Percentiles rank a stretch among this genome's conserved stretches.
Conservation (phyloP, 1,284 basidiomycete species). For the Farysia itapuensis region DNA sequence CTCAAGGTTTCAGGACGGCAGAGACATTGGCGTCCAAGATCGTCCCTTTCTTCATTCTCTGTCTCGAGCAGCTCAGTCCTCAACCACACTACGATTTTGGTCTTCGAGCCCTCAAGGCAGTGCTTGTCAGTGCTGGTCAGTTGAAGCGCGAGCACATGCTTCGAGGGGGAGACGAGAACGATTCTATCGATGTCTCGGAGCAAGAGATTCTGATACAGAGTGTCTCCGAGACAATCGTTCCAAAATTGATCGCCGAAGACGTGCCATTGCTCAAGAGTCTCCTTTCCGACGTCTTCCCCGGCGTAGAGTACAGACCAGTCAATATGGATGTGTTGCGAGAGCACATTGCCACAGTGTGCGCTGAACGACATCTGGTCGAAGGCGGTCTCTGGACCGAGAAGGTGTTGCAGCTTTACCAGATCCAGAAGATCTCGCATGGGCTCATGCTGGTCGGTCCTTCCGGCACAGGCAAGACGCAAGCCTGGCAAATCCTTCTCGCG, state of each 20-base stretch:
- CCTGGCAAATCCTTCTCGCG: constrained; percentile 89
- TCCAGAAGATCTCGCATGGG: constrained; percentile 99
- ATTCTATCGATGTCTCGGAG: constrained; percentile 67
- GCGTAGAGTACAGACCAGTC: constrained; percentile 84
- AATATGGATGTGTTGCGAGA: constrained; percentile 81
- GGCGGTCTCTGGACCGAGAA: constrained; percentile 92
- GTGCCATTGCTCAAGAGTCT: constrained; percentile 91
- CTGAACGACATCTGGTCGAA: constrained; percentile 78
- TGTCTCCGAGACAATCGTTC: constrained; percentile 98
- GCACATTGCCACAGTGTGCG: constrained; percentile 83
- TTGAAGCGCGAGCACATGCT: constrained; percentile 76
- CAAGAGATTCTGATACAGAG: constrained; percentile 98
- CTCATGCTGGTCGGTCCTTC: constrained; percentile 99
- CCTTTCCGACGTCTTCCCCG: constrained; percentile 95
- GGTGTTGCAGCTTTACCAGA: constrained; percentile 96
- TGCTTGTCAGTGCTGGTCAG: constrained; percentile 93
- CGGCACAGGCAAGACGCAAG: constrained; percentile 94
- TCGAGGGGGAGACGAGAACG: constrained; percentile 9
- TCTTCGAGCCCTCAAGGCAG: constrained; percentile 93
- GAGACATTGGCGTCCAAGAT: constrained; percentile 94
- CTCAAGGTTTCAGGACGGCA: constrained; percentile 97
- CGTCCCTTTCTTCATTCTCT: constrained; percentile 98
- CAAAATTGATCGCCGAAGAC: constrained; percentile 95
- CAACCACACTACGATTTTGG: constrained; percentile 99
- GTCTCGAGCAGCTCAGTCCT: constrained; percentile 90